Base-by-base conservation (phyloP, 192 early-diverging fungal species). In the Entophlyctis luteolus region DNA sequence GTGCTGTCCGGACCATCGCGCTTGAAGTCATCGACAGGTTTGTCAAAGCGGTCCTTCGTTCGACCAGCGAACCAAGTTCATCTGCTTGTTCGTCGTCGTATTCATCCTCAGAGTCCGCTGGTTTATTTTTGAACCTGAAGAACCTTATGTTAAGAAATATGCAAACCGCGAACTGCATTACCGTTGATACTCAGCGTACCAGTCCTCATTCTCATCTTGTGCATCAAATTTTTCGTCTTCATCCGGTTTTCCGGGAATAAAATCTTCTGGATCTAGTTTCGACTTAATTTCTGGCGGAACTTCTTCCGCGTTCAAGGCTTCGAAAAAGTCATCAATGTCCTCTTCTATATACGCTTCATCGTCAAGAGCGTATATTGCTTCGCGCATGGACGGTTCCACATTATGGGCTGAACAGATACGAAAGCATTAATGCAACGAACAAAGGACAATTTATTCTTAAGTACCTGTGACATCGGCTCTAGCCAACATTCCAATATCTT, bases 311-410 rank as follows among this genome's bases (percentile, higher is more conserved):
- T 94, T 85, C 58, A 98, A 79, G 46, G 83, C 75, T 25, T 82
- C 89, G 70, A 98, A 88, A 67, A 94, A 95, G 56, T 96, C 93
- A 34, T 87, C 92, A 20, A 90, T 55, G 4, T 85, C 87, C 6
- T 92, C 88, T 18, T 90, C 91, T 29, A 91, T 86, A 65, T 89
- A 93, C 8, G 85, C 92, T 8, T 92, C 92, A 65, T 95, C 91
- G n/a, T 95, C 91, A 60, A 99, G 80, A 2, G 95, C 94, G 67
- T 95, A 91, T 52, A 99, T 70, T 0, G 86, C 87, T 79, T 96
- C 91, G 63, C 95, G 88, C 60, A 98, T 74, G 39, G 85, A 80
- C 33, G 83, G 84, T 63, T 91, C 90, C 79, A 94, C 87, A 49
- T 89, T 87, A 10, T 93, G 87, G 62, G 89, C 84, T 46, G 65